Conservation (phyloP, 2,329 filamentous ascomycete genomes). For the Cordyceps cateniannulata region DNA sequence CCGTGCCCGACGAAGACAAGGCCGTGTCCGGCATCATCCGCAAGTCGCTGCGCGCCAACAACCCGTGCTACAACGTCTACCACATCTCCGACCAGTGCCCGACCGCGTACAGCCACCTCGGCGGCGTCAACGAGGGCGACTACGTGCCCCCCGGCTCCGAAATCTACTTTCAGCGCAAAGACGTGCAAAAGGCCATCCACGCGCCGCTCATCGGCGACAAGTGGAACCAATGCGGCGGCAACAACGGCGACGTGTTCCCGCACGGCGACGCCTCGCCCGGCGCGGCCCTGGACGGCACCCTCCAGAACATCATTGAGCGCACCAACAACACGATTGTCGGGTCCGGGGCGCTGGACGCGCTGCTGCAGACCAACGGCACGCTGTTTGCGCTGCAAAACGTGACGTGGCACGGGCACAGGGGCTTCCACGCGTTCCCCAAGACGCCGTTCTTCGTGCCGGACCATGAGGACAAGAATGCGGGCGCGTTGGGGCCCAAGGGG, state of each 20-base stretch:
- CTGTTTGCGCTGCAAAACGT: conserved; percentile 63
- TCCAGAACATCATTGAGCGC: conserved; percentile 15
- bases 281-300: conserved; percentile 12
- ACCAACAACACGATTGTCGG: conserved; percentile 18
- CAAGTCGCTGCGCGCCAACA: conserved; percentile 45
- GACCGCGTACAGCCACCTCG: conserved; percentile 60
- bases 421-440: conserved; percentile 48
- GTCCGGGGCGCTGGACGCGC: conserved; percentile 35
- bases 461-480: conserved; percentile 25
- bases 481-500: conserved; percentile 9
- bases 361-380: conserved; percentile 57
- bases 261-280: conserved; percentile 12
- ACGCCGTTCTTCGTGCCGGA: conserved; percentile 13
- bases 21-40: conserved; percentile 50
- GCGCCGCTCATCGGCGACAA: conserved; percentile 47
- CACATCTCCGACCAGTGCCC: conserved; percentile 68
- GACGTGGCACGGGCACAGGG: conserved; percentile 61
- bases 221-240: conserved; percentile 28
- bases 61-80: conserved; percentile 78
- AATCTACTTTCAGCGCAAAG: conserved; percentile 64
- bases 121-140: neutral
- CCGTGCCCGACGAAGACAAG: conserved; percentile 44
- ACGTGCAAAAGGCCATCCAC: conserved; percentile 63
- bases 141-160: conserved; percentile 49
- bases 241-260: conserved; percentile 13